Percentiles rank a stretch among this genome's conserved stretches.
Evolutionary conservation across 352 stramenopile species (phyloP).

Genomic region (Globisporangium carolinianum): DNA sequence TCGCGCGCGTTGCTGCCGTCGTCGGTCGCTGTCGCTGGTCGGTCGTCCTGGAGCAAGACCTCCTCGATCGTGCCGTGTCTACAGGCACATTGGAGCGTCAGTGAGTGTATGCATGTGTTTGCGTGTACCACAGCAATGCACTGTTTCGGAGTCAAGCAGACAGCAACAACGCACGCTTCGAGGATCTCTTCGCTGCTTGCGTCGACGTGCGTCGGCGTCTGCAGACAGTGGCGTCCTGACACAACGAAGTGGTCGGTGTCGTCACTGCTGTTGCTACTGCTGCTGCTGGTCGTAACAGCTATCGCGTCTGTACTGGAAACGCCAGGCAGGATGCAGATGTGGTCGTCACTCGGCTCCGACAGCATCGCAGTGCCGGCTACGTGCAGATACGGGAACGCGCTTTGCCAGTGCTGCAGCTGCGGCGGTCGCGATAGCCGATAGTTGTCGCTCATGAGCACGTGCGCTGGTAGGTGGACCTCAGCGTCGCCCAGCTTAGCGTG

Average conservation of each 20-base stretch:
- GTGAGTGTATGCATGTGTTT: too few relatives aligned
- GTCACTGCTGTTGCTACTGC: conserved; percentile 6
- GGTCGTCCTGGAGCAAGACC: background rate
- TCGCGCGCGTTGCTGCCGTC: conserved; percentile 5
- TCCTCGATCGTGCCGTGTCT: background rate
- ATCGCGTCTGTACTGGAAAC: background rate
- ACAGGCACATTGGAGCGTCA: too few relatives aligned
- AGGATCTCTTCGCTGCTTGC: conserved; percentile 20
- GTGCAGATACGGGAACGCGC: conserved; percentile 39
- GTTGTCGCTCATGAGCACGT: conserved; percentile 47
- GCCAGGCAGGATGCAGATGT: conserved; percentile 24
- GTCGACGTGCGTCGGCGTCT: conserved; percentile 7
- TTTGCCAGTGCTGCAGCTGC: conserved; percentile 36
- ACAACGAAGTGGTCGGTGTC: background rate
- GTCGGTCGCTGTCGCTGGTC: background rate
- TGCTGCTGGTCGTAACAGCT: conserved; percentile 13
- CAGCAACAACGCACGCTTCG: conserved; percentile 6
- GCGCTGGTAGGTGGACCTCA: conserved; percentile 14
- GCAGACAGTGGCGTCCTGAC: background rate
- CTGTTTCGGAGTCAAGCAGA: too few relatives aligned
- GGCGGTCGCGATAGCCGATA: conserved; percentile 33
- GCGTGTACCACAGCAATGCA: too few relatives aligned
- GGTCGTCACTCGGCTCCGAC: conserved; percentile 23
- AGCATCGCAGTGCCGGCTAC: conserved; percentile 22
- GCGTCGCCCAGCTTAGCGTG: background rate